A percentile compares a stretch with the other conserved stretches of the same genome.
These are phyloP conservation scores for Yamadazyma endophytica DNA, from an alignment of 805 yeast species.

Conservation along the genomic window DNA sequence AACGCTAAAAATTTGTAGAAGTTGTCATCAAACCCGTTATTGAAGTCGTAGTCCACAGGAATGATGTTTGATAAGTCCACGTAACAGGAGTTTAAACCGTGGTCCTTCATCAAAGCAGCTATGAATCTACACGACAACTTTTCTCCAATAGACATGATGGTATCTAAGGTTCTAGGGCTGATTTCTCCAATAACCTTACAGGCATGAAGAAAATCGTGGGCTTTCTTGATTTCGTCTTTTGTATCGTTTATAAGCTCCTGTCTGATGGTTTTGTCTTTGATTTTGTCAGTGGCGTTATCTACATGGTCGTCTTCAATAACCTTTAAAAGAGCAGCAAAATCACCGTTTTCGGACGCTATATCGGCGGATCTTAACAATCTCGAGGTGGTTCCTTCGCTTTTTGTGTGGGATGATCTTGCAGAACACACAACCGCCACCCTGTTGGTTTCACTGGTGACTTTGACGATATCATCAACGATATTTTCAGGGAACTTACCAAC, in stretches of 20 bases:
- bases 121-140: constrained; percentile 86
- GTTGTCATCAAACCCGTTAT: constrained; percentile 59
- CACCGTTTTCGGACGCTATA: constrained; percentile 56
- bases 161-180: constrained; percentile 79
- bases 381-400: constrained; percentile 94
- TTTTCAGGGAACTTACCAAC: constrained; percentile 91
- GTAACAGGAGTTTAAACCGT: constrained; percentile 72
- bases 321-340: constrained; percentile 56
- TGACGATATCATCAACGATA: constrained; percentile 82
- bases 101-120: constrained; percentile 79
- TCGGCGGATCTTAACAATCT: constrained; percentile 84
- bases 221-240: constrained; percentile 59
- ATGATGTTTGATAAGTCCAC: constrained; percentile 75
- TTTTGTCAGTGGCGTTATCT: constrained; percentile 57
- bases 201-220: constrained; percentile 72
- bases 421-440: constrained; percentile 94
- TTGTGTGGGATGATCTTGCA: constrained; percentile 87
- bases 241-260: constrained; percentile 56
- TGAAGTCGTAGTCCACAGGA: constrained; percentile 54
- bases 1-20: constrained; percentile 58
- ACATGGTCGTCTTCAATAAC: constrained; percentile 76
- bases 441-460: constrained; percentile 51
- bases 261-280: constrained; percentile 44
- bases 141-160: constrained; percentile 92
- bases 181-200: constrained; percentile 91